phyloP scores from a whole-genome alignment of 257 asterid species.

The Solanum lycopersicoides region DNA sequence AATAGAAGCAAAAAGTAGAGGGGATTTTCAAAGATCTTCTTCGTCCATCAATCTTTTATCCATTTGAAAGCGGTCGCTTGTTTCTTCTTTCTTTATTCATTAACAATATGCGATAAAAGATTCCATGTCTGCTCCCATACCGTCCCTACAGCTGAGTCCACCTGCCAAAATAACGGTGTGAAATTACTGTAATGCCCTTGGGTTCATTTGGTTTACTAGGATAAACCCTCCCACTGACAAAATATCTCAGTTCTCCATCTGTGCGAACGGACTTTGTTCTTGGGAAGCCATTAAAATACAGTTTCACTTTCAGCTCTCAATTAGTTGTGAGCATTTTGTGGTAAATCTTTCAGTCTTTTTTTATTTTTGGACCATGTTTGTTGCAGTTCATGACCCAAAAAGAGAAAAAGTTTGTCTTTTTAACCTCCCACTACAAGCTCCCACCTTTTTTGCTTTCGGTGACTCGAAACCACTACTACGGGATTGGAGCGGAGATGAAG shows the following conservation, averaged over 20 bases:
- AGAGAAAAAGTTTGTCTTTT: neutral
- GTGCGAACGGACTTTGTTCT: neutral
- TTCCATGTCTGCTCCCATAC: neutral
- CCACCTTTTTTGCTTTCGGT: neutral
- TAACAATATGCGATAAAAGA: neutral
- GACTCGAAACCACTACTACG: neutral
- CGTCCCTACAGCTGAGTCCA: neutral
- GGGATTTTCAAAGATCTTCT: neutral
- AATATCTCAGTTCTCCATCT: neutral
- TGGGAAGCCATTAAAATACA: neutral
- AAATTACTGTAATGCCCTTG: neutral
- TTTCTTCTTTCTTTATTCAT: neutral
- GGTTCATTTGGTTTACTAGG: neutral
- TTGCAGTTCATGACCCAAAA: neutral
- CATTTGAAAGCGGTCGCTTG: neutral
- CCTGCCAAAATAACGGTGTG: neutral
- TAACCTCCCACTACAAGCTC: neutral
- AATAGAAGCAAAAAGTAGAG: neutral
- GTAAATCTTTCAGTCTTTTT: neutral
- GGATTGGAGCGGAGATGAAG: neutral
- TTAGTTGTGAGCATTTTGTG: neutral
- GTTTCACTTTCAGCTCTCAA: neutral
- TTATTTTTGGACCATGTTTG: neutral
- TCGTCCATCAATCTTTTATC: constrained; percentile 8
- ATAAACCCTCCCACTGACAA: neutral